These are phyloP conservation scores for Pseudogymnoascus sp. DNA, from an alignment of 2,329 filamentous ascomycete genomes.

Conservation along the genomic window DNA sequence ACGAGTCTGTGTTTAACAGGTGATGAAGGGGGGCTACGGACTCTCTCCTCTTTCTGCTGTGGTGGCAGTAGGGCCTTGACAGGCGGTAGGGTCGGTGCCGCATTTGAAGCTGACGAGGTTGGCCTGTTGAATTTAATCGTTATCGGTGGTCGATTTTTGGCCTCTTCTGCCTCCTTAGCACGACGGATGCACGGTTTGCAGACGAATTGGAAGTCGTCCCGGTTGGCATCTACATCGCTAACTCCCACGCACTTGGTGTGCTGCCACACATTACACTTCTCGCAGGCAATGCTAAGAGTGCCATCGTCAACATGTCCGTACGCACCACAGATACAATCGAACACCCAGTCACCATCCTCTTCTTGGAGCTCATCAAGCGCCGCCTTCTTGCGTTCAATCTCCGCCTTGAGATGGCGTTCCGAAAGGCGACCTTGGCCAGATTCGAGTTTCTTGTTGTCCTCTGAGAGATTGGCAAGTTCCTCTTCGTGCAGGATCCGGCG, in stretches of 20 bases:
- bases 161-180: slow-evolving; percentile 49
- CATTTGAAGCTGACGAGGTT: slow-evolving; percentile 38
- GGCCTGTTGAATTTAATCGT: slow-evolving; percentile 47
- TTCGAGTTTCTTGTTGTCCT: slow-evolving; percentile 57
- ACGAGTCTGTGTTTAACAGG: slow-evolving; percentile 1
- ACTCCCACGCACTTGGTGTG: slow-evolving; percentile 89
- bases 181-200: slow-evolving; percentile 69
- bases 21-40: background rate
- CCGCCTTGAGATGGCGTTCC: slow-evolving; percentile 69
- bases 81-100: slow-evolving; percentile 10
- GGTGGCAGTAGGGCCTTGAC: background rate
- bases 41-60: background rate
- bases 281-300: slow-evolving; percentile 86
- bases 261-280: slow-evolving; percentile 92
- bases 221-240: slow-evolving; percentile 67
- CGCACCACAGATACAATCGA: slow-evolving; percentile 87
- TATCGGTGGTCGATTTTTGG: slow-evolving; percentile 51
- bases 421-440: slow-evolving; percentile 56
- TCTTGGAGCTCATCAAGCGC: slow-evolving; percentile 62
- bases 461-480: slow-evolving; percentile 70
- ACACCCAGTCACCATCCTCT: slow-evolving; percentile 80
- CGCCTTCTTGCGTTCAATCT: slow-evolving; percentile 71
- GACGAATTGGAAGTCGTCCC: slow-evolving; percentile 78
- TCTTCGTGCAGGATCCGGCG: slow-evolving; percentile 79
- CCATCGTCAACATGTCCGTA: slow-evolving; percentile 93